Conservation (phyloP, 2,329 filamentous ascomycete species). For the Colletotrichum lindemuthianum region DNA sequence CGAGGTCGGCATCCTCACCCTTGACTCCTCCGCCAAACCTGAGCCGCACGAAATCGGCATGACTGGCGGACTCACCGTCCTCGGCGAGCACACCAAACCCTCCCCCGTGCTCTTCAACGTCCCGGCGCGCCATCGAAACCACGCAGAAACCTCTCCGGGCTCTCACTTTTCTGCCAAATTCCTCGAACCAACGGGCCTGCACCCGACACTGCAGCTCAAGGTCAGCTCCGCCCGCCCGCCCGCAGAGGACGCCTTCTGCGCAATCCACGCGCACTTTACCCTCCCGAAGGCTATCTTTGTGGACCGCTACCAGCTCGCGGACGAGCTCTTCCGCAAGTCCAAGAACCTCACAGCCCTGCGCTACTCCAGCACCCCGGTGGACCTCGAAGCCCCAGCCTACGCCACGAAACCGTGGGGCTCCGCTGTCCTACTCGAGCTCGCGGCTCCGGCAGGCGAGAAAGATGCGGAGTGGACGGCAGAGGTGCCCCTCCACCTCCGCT, state of each 20-base stretch:
- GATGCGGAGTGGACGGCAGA: constrained; percentile 69
- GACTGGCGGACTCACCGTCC: constrained; percentile 79
- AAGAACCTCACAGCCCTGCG: constrained; percentile 79
- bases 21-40: constrained; percentile 66
- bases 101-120: constrained; percentile 86
- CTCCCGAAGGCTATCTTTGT: constrained; percentile 84
- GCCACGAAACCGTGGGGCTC: constrained; percentile 82
- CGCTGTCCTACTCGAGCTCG: constrained; percentile 78
- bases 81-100: constrained; percentile 78
- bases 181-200: constrained; percentile 78
- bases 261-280: constrained; percentile 82
- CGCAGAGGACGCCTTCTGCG: constrained; percentile 68
- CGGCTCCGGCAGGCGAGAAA: constrained; percentile 56
- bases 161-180: constrained; percentile 72
- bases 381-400: constrained; percentile 92
- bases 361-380: constrained; percentile 78
- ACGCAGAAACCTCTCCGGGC: constrained; percentile 51
- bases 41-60: constrained; percentile 81
- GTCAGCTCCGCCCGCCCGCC: constrained; percentile 65
- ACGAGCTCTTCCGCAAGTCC: constrained; percentile 79
- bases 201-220: constrained; percentile 79
- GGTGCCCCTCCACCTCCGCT: constrained; percentile 87
- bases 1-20: constrained; percentile 83
- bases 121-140: constrained; percentile 75
- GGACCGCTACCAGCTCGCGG: constrained; percentile 86